Percentiles rank a stretch among this genome's conserved stretches.
These are phyloP conservation scores for Fusarium dimerum DNA, from an alignment of 2,329 filamentous ascomycete genomes.

Conservation along the genomic window DNA sequence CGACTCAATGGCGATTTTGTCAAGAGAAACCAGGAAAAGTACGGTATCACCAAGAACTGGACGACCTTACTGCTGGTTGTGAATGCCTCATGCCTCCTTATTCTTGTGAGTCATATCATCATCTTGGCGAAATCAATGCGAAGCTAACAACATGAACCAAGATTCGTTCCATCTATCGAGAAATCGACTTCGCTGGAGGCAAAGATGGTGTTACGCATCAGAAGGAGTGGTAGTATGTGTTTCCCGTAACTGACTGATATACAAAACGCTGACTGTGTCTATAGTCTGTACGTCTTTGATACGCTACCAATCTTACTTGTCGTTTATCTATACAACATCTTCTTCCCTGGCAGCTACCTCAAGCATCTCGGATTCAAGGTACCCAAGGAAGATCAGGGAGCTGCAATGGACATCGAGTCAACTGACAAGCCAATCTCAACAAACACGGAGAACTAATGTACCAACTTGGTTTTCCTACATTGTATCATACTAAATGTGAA, in stretches of 20 bases:
- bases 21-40: conserved; percentile 10
- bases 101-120: conserved; percentile 6
- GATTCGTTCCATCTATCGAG: conserved; percentile 24
- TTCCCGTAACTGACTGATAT: accelerated
- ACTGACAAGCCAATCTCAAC: background rate
- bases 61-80: conserved; percentile 13
- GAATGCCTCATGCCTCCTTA: conserved; percentile 20
- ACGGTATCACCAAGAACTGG: conserved; percentile 16
- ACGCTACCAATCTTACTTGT: conserved; percentile 18
- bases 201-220: conserved; percentile 18
- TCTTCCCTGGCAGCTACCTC: conserved; percentile 18
- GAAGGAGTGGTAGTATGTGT: conserved; percentile 24
- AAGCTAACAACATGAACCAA: background rate
- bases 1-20: conserved; percentile 12
- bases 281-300: conserved; percentile 20
- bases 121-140: accelerated
- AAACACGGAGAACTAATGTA: no score
- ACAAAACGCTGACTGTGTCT: no score
- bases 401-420: background rate
- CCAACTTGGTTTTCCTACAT: no score
- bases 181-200: conserved; percentile 20
- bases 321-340: conserved; percentile 19
- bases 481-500: no score
- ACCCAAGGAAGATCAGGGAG: background rate
- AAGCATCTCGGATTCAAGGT: conserved; percentile 20